Evolutionary conservation across 306 rosid genomes (phyloP), one percentile per base, ranked within the genome.

Genomic region (Lathyrus tuberosus): DNA sequence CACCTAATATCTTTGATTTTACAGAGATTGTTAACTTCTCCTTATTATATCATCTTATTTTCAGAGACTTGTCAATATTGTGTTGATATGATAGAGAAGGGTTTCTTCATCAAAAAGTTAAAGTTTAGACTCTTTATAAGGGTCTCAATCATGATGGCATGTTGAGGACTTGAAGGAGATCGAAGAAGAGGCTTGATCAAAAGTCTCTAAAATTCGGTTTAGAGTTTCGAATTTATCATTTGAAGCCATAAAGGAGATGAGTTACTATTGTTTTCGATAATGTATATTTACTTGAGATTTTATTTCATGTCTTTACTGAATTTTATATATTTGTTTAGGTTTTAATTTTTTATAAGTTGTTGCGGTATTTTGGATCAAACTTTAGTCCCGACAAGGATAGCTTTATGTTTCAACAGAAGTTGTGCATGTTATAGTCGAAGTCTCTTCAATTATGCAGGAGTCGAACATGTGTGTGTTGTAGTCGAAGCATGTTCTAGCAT

Each of bases 31-130:
- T n/a, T n/a, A n/a, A n/a, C n/a, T 20, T 20, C 22, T 20, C 22
- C 22, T 20, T 20, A 20, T 20, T 20, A 20, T 24, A 24, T 26
- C 30, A 26, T 26, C 30, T 26, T 26, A 4, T 26, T 26, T 1
- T 4, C 30, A 26, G 88, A 85, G 63, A 96, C 97, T 47, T 93
- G 98, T 67, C 80, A 84, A 8, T 85, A 57, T 75, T 93, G 88
- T 74, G 89, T 88, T 38, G 96, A 93, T 85, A 93, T 93, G 98
- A 90, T 93, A 69, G 91, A 90, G 79, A 90, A 78, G 98, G 97
- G 15, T 79, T 88, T 86, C 96, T 93, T 65, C 97, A 94, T 73
- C 96, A 80, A 76, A 90, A 82, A 74, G 75, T 87, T 71, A 93
- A 96, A 28, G 90, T 93, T 67, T 86, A 93, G 91, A 90, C 82